These are phyloP conservation scores for Leccinum subrobustum DNA, from an alignment of 1,284 basidiomycete species.

Conservation along the genomic window DNA sequence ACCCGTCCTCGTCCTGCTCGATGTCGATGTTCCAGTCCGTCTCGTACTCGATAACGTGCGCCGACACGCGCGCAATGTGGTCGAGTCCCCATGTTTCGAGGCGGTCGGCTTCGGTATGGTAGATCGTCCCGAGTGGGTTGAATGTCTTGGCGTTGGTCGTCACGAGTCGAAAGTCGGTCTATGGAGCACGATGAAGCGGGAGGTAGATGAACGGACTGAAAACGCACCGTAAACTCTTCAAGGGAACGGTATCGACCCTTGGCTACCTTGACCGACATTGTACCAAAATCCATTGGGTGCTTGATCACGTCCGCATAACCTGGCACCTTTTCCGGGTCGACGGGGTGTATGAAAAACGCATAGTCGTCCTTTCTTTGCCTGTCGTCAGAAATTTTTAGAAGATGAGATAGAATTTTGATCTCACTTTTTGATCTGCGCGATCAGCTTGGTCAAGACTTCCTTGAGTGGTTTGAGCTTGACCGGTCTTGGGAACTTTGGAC, in stretches of 20 bases:
- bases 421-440: constrained; percentile 72
- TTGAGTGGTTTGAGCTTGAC: constrained; percentile 75
- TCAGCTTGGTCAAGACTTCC: constrained; percentile 66
- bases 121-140: constrained; percentile 70
- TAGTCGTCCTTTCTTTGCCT: constrained; percentile 76
- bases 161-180: constrained; percentile 74
- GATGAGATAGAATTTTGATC: neutral
- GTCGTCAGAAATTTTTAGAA: constrained; percentile 6
- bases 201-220: neutral
- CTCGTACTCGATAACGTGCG: constrained; percentile 75
- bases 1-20: constrained; percentile 62
- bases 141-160: constrained; percentile 70
- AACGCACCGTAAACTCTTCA: constrained; percentile 71
- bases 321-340: constrained; percentile 61
- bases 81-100: constrained; percentile 69
- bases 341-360: constrained; percentile 78
- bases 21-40: constrained; percentile 80
- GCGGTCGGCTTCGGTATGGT: constrained; percentile 67
- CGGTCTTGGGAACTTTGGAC: constrained; percentile 46
- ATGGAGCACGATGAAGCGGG: neutral
- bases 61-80: constrained; percentile 64
- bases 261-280: constrained; percentile 67
- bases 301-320: constrained; percentile 70
- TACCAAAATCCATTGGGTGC: constrained; percentile 81
- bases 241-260: constrained; percentile 68